These are phyloP conservation scores for Crithidia thermophila DNA, from an alignment of 208 protist species.

Conservation along the genomic window DNA sequence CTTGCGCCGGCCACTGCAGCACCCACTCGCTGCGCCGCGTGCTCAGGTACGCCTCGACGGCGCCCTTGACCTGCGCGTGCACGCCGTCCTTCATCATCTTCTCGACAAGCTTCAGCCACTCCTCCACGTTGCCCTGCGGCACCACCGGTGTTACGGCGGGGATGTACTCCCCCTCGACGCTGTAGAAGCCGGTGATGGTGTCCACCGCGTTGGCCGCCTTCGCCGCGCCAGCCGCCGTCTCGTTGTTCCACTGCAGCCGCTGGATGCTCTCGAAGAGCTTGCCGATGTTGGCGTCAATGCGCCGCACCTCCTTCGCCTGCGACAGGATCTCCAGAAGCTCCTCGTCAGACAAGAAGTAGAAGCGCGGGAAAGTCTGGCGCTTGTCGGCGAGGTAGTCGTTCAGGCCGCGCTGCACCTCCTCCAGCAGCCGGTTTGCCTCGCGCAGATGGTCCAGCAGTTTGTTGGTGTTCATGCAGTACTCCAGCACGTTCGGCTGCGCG, in stretches of 20 bases:
- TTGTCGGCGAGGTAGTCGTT: conserved; percentile 98
- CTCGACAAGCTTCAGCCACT: conserved; percentile 96
- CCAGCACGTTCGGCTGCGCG: conserved; percentile 91
- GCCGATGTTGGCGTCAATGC: conserved; percentile 95
- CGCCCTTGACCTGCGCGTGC: conserved; percentile 71
- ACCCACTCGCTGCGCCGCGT: conserved; percentile 88
- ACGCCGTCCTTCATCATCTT: conserved; percentile 93
- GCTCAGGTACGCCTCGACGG: conserved; percentile 67
- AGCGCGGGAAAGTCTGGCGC: conserved; percentile 93
- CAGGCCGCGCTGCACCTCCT: conserved; percentile 97
- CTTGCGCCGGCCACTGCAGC: conserved; percentile 91
- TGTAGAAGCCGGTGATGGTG: conserved; percentile 93
- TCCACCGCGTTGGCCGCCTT: conserved; percentile 1
- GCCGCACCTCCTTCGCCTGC: conserved; percentile 95
- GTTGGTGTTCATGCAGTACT: conserved; percentile 93
- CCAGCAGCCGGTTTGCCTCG: conserved; percentile 94
- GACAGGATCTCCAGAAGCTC: conserved; percentile 96
- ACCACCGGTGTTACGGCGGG: conserved; percentile 79
- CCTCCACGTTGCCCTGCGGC: conserved; percentile 96
- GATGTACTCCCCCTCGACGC: conserved; percentile 94
- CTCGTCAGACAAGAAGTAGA: conserved; percentile 95
- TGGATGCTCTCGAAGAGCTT: conserved; percentile 97
- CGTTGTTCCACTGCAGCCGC: conserved; percentile 76
- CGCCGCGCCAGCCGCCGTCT: not conserved
- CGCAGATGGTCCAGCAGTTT: conserved; percentile 95